phyloP scores from a whole-genome alignment of 257 asterid genomes.

The Scutellaria baicalensis region DNA sequence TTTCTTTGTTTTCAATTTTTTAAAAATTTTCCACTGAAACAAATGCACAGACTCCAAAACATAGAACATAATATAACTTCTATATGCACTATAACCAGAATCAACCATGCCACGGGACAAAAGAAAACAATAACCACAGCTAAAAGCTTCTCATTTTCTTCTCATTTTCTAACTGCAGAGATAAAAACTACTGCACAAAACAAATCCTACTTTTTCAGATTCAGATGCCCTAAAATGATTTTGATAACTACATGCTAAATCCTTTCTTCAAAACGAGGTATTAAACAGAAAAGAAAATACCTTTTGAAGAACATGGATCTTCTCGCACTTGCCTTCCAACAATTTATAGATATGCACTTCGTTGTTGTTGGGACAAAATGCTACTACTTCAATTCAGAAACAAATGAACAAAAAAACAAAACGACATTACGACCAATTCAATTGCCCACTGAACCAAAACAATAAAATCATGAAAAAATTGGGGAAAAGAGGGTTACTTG shows the following conservation, averaged over 20 bases:
- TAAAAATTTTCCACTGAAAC: too few relatives aligned
- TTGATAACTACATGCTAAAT: background rate
- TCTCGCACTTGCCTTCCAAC: slow-evolving; percentile 91
- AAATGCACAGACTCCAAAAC: background rate
- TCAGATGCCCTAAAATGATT: slow-evolving; percentile 2
- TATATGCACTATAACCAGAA: background rate
- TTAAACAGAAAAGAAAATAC: slow-evolving; percentile 24
- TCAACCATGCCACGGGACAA: background rate
- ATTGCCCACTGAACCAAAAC: background rate
- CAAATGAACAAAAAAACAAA: background rate
- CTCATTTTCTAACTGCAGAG: slow-evolving; percentile 4
- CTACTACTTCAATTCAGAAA: slow-evolving; percentile 56
- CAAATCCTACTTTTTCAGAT: slow-evolving; percentile 3
- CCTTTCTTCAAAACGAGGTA: background rate
- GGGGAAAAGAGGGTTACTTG: slow-evolving; percentile 38
- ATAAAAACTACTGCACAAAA: background rate
- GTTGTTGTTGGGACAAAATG: slow-evolving; percentile 80
- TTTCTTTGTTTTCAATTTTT: background rate
- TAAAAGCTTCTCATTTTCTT: too few relatives aligned
- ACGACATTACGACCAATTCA: slow-evolving; percentile 1
- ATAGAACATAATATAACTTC: background rate
- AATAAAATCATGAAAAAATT: background rate
- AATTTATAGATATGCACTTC: slow-evolving; percentile 81
- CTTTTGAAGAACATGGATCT: slow-evolving; percentile 90
- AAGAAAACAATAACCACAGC: background rate